Evolutionary conservation across 345 rosid species (phyloP).

Genomic region (Lagerstroemia speciosa): DNA sequence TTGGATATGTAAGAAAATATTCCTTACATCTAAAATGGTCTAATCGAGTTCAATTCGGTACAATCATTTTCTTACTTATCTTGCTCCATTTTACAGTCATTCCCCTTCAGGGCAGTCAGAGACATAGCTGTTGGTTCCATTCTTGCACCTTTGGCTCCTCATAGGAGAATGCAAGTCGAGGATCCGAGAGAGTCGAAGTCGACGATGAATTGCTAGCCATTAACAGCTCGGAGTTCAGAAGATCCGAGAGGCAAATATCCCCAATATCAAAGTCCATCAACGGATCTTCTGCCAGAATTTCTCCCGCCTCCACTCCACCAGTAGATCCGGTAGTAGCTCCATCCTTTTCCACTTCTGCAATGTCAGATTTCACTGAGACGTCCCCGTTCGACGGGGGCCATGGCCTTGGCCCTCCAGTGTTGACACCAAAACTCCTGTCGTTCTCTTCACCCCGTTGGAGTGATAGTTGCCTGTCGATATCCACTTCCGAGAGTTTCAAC

Average conservation of each 20-base stretch:
- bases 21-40: too few species aligned
- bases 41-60: too few species aligned
- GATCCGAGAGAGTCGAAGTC: neutral
- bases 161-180: neutral
- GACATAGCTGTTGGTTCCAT: neutral
- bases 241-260: constrained; percentile 20
- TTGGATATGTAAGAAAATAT: too few species aligned
- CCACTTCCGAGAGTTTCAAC: neutral
- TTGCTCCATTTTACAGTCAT: too few species aligned
- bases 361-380: neutral
- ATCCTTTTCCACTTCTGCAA: neutral
- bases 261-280: constrained; percentile 23
- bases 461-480: neutral
- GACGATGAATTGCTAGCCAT: neutral
- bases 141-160: neutral
- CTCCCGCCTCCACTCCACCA: neutral
- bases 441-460: neutral
- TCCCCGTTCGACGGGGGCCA: neutral
- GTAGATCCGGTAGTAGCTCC: neutral
- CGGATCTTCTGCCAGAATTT: neutral
- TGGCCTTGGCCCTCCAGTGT: neutral
- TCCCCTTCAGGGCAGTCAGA: neutral
- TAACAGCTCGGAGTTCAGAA: constrained; percentile 25
- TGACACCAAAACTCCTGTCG: neutral
- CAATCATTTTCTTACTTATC: too few species aligned